Base-by-base conservation (phyloP, 441 rosid species). In the Adansonia gregorii region DNA sequence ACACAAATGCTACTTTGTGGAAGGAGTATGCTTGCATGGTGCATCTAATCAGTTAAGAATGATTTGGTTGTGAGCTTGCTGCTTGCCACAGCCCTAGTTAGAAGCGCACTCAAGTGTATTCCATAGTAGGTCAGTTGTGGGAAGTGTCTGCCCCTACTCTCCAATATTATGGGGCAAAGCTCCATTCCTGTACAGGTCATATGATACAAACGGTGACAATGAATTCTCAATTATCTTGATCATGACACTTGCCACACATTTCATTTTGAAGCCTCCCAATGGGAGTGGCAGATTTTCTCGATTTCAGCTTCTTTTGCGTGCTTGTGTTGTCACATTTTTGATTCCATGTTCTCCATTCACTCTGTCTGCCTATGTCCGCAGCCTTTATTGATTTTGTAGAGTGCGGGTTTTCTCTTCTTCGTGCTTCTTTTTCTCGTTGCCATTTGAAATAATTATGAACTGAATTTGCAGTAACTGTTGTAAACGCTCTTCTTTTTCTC, bases 151-250 rank as follows among this genome's bases (percentile, higher is more conserved):
- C 72, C 35, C 7, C 49, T 43, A 11, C 5, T 7, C 31, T 67
- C 35, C 52, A 5, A 12, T 20, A 27, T 51, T 6, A 3, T 61
- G 39, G 58, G 35, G 24, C 64, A 45, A 73, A 77, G n/a, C 9
- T 45, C 12, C 63, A 52, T 68, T 59, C 41, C 14, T 56, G 74
- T 78, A 3, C 14, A 49, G n/a, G 74, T 24, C 74, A 24, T 24
- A 24, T 49, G 60, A 6, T 35, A 24, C 39, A 19, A 67, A 15
- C 12, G 7, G 59, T 27, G 45, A 27, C 5, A 51, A 22, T 49
- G 43, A 49, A 15, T 27, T 49, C 27, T 66, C 54, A 49, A 43
- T 70, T 27, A 8, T 49, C 73, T 70, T 12, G 58, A 48, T 27
- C 17, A 8, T 19, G 19, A n/a, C 6, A 41, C 14, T 66, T n/a